phyloP scores from a whole-genome alignment of 1,139 yeast genomes.

The Candida sojae region DNA sequence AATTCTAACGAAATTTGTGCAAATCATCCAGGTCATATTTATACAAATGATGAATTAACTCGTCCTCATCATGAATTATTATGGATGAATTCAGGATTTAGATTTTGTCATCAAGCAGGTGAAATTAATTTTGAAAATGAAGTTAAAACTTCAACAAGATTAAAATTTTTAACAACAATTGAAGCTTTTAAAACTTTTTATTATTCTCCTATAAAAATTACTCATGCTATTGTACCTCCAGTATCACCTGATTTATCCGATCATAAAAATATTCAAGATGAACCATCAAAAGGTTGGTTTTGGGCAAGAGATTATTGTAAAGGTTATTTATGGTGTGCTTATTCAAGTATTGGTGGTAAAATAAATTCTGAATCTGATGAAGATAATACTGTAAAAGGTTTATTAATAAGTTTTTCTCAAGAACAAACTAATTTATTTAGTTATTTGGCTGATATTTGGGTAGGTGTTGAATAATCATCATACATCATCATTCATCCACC shows the following conservation, averaged over 20 bases:
- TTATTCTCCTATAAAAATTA: conserved; percentile 23
- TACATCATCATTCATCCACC: too few species aligned
- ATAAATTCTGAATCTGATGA: conserved; percentile 16
- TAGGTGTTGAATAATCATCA: conserved; percentile 19
- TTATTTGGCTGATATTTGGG: conserved; percentile 40
- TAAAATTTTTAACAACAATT: conserved; percentile 19
- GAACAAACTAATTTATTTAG: conserved; percentile 23
- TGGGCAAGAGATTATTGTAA: conserved; percentile 39
- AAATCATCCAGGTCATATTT: conserved; percentile 42
- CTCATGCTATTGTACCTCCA: conserved; percentile 37
- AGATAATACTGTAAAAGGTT: conserved; percentile 28
- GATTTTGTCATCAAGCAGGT: conserved; percentile 14
- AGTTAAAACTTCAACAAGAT: conserved; percentile 21
- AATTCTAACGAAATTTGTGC: conserved; percentile 35
- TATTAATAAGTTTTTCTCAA: conserved; percentile 25
- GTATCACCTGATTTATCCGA: conserved; percentile 14
- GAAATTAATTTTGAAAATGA: conserved; percentile 24
- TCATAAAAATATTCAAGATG: conserved; percentile 24
- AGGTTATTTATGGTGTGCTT: conserved; percentile 49
- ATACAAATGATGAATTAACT: conserved; percentile 8
- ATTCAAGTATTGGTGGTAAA: conserved; percentile 40
- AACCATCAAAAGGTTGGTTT: conserved; percentile 28
- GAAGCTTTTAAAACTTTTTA: conserved; percentile 30
- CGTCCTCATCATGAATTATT: conserved; percentile 28
- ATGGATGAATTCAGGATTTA: conserved; percentile 37